Conservation (phyloP, 2,329 filamentous ascomycete species). For the Fusarium hainanense region DNA sequence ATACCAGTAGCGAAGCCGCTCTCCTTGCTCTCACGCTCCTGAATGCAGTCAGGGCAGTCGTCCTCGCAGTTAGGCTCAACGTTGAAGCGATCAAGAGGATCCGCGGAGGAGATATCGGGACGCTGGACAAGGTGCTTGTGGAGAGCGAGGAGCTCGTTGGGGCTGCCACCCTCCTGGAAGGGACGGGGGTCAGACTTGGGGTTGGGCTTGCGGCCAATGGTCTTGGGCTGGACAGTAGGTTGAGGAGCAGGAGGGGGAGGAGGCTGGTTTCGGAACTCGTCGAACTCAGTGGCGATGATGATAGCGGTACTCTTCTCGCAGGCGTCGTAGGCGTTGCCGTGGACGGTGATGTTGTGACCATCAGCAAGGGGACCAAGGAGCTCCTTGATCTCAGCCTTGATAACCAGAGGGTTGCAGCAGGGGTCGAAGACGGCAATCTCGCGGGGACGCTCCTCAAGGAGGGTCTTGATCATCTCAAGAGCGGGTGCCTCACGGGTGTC, state of each 20-base stretch:
- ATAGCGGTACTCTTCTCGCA: conserved; percentile 62
- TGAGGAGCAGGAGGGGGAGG: conserved; percentile 47
- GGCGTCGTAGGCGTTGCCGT: conserved; percentile 61
- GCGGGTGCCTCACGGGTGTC: conserved; percentile 79
- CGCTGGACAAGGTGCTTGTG: conserved; percentile 59
- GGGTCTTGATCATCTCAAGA: conserved; percentile 72
- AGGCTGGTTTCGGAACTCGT: conserved; percentile 63
- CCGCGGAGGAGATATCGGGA: conserved; percentile 47
- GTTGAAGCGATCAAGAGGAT: conserved; percentile 60
- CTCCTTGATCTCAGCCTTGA: conserved; percentile 62
- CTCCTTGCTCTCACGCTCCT: conserved; percentile 53
- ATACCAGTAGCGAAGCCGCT: conserved; percentile 56
- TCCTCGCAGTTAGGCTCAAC: conserved; percentile 58
- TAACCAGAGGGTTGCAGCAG: conserved; percentile 63
- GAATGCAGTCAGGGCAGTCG: conserved; percentile 63
- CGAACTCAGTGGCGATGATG: conserved; percentile 67
- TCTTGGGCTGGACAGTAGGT: conserved; percentile 45
- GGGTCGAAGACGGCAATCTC: conserved; percentile 78
- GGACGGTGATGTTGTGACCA: conserved; percentile 59
- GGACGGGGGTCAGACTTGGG: conserved; percentile 60
- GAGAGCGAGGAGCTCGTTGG: conserved; percentile 60
- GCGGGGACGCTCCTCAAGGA: conserved; percentile 71
- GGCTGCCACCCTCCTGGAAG: conserved; percentile 52
- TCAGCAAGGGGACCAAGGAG: conserved; percentile 55
- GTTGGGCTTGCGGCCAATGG: conserved; percentile 53